Percentiles rank a stretch among this genome's conserved stretches.
Conservation (phyloP, 306 rosid species). For the Dryas octopetala region DNA sequence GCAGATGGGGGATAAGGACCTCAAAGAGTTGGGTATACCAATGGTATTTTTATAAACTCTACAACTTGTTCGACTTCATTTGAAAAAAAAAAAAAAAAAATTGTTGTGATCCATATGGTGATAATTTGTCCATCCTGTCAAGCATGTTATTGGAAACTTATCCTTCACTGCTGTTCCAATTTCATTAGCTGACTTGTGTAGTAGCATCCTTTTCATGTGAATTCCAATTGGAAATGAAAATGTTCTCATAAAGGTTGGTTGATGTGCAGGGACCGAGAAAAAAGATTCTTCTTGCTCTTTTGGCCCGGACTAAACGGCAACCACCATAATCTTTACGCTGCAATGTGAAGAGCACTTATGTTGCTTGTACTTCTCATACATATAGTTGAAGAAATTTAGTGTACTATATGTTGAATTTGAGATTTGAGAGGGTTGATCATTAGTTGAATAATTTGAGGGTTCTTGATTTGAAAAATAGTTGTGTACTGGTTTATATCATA, state of each 20-base stretch:
- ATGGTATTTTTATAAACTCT: conserved; percentile 45
- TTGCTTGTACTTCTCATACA: background rate
- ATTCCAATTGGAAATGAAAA: background rate
- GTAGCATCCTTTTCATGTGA: background rate
- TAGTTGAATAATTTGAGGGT: conserved; percentile 3
- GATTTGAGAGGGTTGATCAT: conserved; percentile 10
- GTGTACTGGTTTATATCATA: background rate
- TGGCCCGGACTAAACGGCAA: conserved; percentile 34
- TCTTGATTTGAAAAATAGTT: background rate
- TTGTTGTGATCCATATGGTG: background rate
- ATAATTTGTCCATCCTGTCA: background rate
- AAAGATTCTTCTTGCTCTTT: conserved; percentile 57
- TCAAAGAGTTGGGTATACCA: conserved; percentile 68
- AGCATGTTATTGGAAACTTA: background rate
- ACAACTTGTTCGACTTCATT: too few species aligned
- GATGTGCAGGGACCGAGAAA: conserved; percentile 69
- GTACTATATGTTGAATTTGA: background rate
- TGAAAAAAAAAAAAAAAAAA: too few species aligned
- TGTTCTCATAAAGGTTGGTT: conserved; percentile 17
- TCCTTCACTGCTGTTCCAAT: background rate
- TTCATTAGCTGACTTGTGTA: background rate
- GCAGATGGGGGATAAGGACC: conserved; percentile 70
- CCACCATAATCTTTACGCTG: conserved; percentile 18
- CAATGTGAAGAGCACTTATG: background rate
- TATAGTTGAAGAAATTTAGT: background rate